Evolutionary conservation across 164 flowering plant genomes (phyloP).

Genomic region (Magnolia kwangsiensis): DNA sequence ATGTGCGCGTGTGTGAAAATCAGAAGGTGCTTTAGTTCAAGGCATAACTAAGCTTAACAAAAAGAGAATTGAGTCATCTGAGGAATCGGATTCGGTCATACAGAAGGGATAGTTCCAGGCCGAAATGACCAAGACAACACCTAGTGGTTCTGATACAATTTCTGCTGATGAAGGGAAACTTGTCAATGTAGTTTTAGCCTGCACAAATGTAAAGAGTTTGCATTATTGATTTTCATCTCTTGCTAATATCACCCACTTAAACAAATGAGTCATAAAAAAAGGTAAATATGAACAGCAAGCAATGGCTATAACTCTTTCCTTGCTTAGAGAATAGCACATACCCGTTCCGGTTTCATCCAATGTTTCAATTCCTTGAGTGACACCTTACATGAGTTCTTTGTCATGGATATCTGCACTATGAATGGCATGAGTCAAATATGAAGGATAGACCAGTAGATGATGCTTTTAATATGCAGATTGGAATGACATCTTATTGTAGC

Average conservation of each 20-base stretch:
- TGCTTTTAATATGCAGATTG: neutral
- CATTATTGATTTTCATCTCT: neutral
- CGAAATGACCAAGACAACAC: constrained; percentile 60
- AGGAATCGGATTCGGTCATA: constrained; percentile 27
- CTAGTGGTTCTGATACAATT: constrained; percentile 72
- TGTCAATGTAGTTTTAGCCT: constrained; percentile 50
- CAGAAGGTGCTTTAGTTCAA: neutral
- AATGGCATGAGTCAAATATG: neutral
- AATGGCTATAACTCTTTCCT: neutral
- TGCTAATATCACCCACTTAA: neutral
- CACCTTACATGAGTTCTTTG: constrained; percentile 2
- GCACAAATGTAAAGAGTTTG: constrained; percentile 8
- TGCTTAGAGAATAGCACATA: neutral
- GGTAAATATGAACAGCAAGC: neutral
- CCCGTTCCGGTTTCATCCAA: constrained; percentile 19
- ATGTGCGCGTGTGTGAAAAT: neutral
- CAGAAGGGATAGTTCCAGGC: constrained; percentile 78
- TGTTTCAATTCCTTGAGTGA: constrained; percentile 13
- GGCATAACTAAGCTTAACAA: neutral
- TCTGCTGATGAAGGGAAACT: constrained; percentile 67
- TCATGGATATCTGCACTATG: constrained; percentile 16
- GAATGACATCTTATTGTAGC: too few species aligned
- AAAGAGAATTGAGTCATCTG: too few species aligned
- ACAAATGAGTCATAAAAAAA: neutral
- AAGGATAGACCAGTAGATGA: neutral